Conservation (phyloP, 257 asterid species). For the Plantago ovata region DNA sequence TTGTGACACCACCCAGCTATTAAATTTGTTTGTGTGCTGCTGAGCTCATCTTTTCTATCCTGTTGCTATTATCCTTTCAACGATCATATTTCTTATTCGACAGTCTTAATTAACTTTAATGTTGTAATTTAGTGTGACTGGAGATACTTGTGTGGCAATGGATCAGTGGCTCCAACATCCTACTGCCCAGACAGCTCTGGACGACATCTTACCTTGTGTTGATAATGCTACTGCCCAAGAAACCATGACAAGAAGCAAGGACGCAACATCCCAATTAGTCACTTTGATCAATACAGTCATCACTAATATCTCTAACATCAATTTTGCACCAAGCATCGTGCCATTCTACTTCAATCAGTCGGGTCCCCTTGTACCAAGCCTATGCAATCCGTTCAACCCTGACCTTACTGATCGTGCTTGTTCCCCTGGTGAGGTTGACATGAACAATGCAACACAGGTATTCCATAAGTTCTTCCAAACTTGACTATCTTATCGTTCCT, state of each 20-base stretch:
- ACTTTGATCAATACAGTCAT: conserved; percentile 60
- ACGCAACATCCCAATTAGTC: conserved; percentile 69
- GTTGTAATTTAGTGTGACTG: conserved; percentile 27
- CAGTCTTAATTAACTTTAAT: conserved; percentile 10
- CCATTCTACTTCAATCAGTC: conserved; percentile 82
- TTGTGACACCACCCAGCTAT: too few species aligned
- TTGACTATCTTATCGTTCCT: not conserved
- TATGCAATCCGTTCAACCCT: conserved; percentile 70
- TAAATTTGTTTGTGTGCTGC: too few species aligned
- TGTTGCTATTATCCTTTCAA: conserved; percentile 12
- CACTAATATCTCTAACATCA: conserved; percentile 75
- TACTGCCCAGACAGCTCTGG: conserved; percentile 75
- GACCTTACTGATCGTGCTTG: conserved; percentile 66
- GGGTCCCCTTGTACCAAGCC: conserved; percentile 76
- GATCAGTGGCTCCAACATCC: conserved; percentile 82
- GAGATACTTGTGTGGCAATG: conserved; percentile 86
- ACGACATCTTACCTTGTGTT: conserved; percentile 76
- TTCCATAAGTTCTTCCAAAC: not conserved
- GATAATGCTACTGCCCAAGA: conserved; percentile 76
- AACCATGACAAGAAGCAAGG: conserved; percentile 55
- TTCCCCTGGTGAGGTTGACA: conserved; percentile 54
- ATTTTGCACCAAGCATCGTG: conserved; percentile 66
- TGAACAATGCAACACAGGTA: conserved; percentile 84
- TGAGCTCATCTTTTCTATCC: too few species aligned
- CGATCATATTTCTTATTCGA: conserved; percentile 2